These are phyloP conservation scores for Saccharum officinarum DNA, from an alignment of 176 grass and related monocot species.

Conservation along the genomic window DNA sequence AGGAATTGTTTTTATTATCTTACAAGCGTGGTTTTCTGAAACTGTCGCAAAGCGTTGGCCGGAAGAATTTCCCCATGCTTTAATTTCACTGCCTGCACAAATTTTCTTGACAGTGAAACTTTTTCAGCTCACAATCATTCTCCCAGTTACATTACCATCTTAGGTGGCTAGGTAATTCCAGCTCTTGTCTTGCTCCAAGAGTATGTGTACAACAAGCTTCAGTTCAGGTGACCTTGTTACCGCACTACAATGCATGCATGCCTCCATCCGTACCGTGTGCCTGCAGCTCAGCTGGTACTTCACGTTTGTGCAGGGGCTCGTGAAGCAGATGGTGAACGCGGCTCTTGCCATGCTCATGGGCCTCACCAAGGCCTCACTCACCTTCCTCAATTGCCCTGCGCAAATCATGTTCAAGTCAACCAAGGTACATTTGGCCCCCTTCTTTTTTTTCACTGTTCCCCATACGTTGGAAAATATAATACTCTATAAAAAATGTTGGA, in stretches of 20 bases:
- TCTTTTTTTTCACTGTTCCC: neutral
- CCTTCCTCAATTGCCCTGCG: slow-evolving; percentile 93
- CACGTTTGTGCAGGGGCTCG: slow-evolving; percentile 92
- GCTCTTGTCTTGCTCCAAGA: slow-evolving; percentile 50
- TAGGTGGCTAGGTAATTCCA: neutral
- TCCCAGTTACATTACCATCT: neutral
- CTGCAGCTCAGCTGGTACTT: slow-evolving; percentile 93
- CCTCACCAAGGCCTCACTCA: slow-evolving; percentile 93
- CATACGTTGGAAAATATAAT: neutral
- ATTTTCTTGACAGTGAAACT: neutral
- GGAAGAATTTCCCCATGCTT: too few species aligned
- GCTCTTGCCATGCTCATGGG: slow-evolving; percentile 87
- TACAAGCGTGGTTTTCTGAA: too few species aligned
- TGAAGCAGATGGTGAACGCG: slow-evolving; percentile 94
- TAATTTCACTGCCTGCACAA: neutral
- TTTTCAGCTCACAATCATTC: neutral
- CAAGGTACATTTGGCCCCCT: slow-evolving; percentile 33
- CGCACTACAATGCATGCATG: neutral
- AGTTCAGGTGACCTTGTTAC: slow-evolving; percentile 59
- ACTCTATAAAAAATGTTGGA: neutral
- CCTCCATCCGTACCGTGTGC: neutral
- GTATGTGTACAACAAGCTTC: slow-evolving; percentile 92
- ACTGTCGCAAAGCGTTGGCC: too few species aligned
- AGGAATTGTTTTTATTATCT: too few species aligned
- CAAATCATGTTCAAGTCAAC: slow-evolving; percentile 99